These are phyloP conservation scores for Vigna mungo DNA, from an alignment of 306 rosid species.

Conservation along the genomic window DNA sequence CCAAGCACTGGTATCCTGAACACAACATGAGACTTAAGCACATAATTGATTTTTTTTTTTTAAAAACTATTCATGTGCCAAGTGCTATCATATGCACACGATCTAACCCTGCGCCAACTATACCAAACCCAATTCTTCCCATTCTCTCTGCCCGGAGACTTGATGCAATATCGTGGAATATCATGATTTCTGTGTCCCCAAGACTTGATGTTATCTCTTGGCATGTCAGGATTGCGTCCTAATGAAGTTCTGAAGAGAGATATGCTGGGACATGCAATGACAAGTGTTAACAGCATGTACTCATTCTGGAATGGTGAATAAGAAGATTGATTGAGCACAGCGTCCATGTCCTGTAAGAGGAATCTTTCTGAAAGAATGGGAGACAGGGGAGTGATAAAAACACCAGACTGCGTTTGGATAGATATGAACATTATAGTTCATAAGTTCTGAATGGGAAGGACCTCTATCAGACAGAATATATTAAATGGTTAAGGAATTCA, in stretches of 20 bases:
- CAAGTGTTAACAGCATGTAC: background rate
- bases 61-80: background rate
- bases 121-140: slow-evolving; percentile 46
- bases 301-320: background rate
- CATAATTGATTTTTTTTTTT: too few species aligned
- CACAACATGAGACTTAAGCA: background rate
- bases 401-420: slow-evolving; percentile 3
- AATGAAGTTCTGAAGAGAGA: background rate
- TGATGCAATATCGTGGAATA: background rate
- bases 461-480: background rate
- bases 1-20: background rate
- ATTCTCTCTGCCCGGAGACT: slow-evolving; percentile 11
- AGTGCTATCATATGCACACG: slow-evolving; percentile 43
- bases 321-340: background rate
- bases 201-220: background rate
- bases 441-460: background rate
- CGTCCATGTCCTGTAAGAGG: background rate
- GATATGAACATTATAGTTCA: too few species aligned
- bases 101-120: slow-evolving; percentile 52
- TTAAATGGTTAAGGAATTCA: too few species aligned
- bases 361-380: slow-evolving; percentile 7
- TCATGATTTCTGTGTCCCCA: too few species aligned
- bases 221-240: background rate
- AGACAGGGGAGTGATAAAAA: background rate
- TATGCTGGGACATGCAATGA: background rate